phyloP scores from a whole-genome alignment of 2,329 filamentous ascomycete genomes.

The Fusarium miscanthi region DNA sequence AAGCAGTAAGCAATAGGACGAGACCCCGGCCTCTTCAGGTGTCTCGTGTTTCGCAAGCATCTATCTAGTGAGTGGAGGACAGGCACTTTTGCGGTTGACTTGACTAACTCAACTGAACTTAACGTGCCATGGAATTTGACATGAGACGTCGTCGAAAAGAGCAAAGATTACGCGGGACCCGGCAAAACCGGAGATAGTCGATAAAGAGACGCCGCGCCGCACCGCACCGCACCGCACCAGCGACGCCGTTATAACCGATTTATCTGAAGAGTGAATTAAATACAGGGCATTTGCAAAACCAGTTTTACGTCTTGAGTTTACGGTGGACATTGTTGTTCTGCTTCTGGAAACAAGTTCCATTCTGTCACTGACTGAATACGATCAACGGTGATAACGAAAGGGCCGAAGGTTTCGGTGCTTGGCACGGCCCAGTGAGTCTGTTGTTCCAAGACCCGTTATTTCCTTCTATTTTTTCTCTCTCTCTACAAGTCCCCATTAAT shows the following conservation, averaged over 20 bases:
- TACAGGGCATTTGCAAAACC: neutral
- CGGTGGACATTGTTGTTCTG: constrained; percentile 1
- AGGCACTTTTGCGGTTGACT: constrained; percentile 24
- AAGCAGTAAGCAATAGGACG: constrained; percentile 8
- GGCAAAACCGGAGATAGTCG: constrained; percentile 42
- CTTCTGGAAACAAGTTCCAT: constrained; percentile 7
- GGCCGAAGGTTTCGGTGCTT: constrained; percentile 36
- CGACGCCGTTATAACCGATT: constrained; percentile 41
- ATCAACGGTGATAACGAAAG: constrained; percentile 13
- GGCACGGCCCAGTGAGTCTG: constrained; percentile 33
- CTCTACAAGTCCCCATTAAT: constrained; percentile 9
- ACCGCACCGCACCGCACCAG: neutral
- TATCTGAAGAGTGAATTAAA: neutral
- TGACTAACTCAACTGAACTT: constrained; percentile 10
- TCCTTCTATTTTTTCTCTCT: constrained; percentile 1
- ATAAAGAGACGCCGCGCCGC: neutral
- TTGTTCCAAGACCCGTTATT: constrained; percentile 37
- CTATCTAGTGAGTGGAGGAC: neutral
- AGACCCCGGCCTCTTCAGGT: neutral
- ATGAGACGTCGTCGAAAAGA: constrained; percentile 22
- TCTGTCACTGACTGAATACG: neutral
- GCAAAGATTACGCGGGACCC: constrained; percentile 41
- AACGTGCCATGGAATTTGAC: constrained; percentile 10
- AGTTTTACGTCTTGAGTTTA: constrained; percentile 16
- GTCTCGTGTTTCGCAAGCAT: neutral